A percentile compares a stretch with the other conserved stretches of the same genome.
phyloP scores from a whole-genome alignment of 768 basidiomycete genomes.

The Auriculariales sp. region DNA sequence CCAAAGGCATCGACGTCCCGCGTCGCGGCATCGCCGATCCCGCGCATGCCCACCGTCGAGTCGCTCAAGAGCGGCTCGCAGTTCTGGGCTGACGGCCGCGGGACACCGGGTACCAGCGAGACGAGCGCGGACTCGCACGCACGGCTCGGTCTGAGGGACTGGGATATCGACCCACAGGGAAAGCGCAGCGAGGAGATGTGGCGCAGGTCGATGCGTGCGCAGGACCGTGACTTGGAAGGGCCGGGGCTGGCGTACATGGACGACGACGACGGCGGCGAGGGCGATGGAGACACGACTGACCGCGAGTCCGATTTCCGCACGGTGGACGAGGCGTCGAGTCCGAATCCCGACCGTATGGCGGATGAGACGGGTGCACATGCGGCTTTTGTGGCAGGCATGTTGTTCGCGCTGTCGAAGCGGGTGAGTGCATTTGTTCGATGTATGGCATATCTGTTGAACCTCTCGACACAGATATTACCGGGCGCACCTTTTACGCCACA shows the following conservation, averaged over 20 bases:
- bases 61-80: constrained; percentile 44
- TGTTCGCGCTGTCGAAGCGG: constrained; percentile 60
- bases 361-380: constrained; percentile 72
- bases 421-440: constrained; percentile 14
- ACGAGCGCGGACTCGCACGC: neutral
- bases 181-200: constrained; percentile 3
- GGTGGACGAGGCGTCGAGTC: constrained; percentile 15
- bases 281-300: constrained; percentile 39
- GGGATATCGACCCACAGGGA: neutral
- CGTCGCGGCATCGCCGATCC: neutral
- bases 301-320: neutral
- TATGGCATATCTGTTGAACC: neutral
- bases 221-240: neutral
- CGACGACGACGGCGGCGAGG: constrained; percentile 43
- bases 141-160: neutral
- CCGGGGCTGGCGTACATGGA: constrained; percentile 21
- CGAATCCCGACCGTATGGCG: constrained; percentile 25
- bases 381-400: constrained; percentile 80
- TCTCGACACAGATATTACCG: constrained; percentile 33
- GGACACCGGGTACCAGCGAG: neutral
- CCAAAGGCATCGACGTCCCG: too few relatives aligned
- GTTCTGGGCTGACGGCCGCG: constrained; percentile 49
- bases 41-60: neutral
- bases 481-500: constrained; percentile 65
- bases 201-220: constrained; percentile 2